Conservation (phyloP, 2,329 filamentous ascomycete species). For the Calonectria naviculata region DNA sequence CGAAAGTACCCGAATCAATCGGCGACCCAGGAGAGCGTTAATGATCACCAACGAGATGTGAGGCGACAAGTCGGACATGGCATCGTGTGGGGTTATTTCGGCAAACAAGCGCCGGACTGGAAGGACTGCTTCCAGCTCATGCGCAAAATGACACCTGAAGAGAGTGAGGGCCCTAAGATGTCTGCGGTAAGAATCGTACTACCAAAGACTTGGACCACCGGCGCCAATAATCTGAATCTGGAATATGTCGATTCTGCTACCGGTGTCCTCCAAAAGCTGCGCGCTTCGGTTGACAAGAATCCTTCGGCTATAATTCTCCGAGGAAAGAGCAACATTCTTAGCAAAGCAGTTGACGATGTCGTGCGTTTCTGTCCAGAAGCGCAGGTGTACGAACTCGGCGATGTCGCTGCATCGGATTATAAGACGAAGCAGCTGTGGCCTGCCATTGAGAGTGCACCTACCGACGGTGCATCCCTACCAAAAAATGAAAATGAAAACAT, state of each 20-base stretch:
- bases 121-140: constrained; percentile 51
- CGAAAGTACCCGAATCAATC: constrained; percentile 41
- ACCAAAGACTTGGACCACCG: constrained; percentile 47
- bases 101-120: constrained; percentile 51
- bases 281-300: constrained; percentile 47
- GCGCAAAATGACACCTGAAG: constrained; percentile 48
- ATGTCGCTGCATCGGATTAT: constrained; percentile 48
- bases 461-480: constrained; percentile 37
- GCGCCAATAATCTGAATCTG: constrained; percentile 46
- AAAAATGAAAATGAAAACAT: constrained; percentile 40
- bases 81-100: constrained; percentile 44
- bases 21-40: constrained; percentile 36
- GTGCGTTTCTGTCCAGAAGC: constrained; percentile 43
- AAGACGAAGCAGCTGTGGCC: constrained; percentile 50
- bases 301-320: constrained; percentile 47
- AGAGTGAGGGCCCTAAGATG: constrained; percentile 45
- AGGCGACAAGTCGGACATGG: constrained; percentile 51
- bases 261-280: constrained; percentile 46
- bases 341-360: constrained; percentile 49
- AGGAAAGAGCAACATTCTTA: constrained; percentile 43
- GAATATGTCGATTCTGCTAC: constrained; percentile 49
- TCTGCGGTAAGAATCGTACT: constrained; percentile 51
- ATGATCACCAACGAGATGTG: constrained; percentile 36
- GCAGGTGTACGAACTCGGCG: constrained; percentile 50
- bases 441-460: constrained; percentile 41